Evolutionary conservation across 306 rosid species (phyloP), one percentile per base, ranked within the genome.

Genomic region (Glycine soja): DNA sequence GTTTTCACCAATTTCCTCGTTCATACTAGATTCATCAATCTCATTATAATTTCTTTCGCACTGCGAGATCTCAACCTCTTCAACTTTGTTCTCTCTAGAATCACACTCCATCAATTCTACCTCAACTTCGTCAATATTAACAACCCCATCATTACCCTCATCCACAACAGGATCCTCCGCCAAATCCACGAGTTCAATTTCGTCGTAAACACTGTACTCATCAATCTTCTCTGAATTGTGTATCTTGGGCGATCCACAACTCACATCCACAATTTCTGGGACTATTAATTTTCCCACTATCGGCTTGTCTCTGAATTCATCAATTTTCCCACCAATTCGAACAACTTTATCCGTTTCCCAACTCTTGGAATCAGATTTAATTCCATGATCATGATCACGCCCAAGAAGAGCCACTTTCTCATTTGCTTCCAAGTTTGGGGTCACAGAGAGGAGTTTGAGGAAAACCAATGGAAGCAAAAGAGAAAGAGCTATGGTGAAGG

Each of bases 381-480:
- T 76, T 30, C 63, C 80, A 19, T 47, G 64, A 47, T 59, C 79
- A 74, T 5, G 72, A 63, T 62, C 72, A 43, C 76, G 18, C 56
- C 50, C 83, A 34, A 53, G 18, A 46, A 69, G 59, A 51, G 32
- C 86, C 13, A 13, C 46, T 76, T 70, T 73, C 16, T 46, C 82
- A 45, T 19, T 34, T 8, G 65, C 73, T 42, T 78, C 89, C 18
- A 66, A 61, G 58, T 61, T 43, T 2, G 88, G 51, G 65, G 53
- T 58, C 78, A 48, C 11, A 15, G 91, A 81, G 8, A 83, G 14
- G 52, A 90, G 75, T 81, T 78, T 84, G 42, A 80, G 63, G 66
- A 91, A 45, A 80, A 86, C 2, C 69, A 83, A 38, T 7, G 85
- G 88, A 65, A 92, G 81, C n/a, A 85, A 62, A 79, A 87, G 78